Percentiles rank a stretch among this genome's conserved stretches.
These are phyloP conservation scores for Veloboletus limbatus DNA, from an alignment of 1,284 basidiomycete species.

Conservation along the genomic window DNA sequence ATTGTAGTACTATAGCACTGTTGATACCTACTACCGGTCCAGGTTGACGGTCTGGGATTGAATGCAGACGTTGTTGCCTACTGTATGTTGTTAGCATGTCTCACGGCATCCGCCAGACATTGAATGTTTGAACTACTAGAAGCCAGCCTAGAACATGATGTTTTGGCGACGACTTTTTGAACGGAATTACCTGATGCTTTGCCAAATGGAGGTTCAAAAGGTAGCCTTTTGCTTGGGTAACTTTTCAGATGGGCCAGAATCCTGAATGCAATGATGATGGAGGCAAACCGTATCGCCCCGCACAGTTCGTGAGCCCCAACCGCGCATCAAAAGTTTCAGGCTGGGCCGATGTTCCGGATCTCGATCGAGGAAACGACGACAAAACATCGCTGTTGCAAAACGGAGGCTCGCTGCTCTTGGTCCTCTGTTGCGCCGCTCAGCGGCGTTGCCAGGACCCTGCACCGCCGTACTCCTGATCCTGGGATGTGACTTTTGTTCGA, in stretches of 20 bases:
- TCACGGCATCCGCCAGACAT: no score
- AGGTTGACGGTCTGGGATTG: conserved; percentile 15
- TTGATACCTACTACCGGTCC: conserved; percentile 32
- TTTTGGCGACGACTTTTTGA: no score
- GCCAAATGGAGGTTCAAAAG: no score
- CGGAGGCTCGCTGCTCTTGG: conserved; percentile 30
- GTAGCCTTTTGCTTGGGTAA: no score
- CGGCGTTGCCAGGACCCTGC: conserved; percentile 31
- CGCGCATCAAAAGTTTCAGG: conserved; percentile 21
- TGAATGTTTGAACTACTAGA: no score
- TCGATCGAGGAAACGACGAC: conserved; percentile 19
- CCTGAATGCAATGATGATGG: conserved; percentile 11
- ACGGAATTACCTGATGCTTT: no score
- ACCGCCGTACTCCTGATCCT: conserved; percentile 14
- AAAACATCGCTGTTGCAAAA: conserved; percentile 29
- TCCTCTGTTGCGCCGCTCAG: conserved; percentile 22
- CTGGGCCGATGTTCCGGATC: conserved; percentile 28
- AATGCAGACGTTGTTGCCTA: conserved; percentile 27
- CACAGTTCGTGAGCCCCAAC: conserved; percentile 16
- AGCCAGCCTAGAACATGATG: no score
- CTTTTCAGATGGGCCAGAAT: no score
- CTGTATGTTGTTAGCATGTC: no score
- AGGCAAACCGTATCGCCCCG: conserved; percentile 4
- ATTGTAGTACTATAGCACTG: conserved; percentile 30
- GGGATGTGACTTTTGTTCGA: conserved; percentile 8